These are phyloP conservation scores for Metschnikowia rubicola DNA, from an alignment of 805 yeast species.

Conservation along the genomic window DNA sequence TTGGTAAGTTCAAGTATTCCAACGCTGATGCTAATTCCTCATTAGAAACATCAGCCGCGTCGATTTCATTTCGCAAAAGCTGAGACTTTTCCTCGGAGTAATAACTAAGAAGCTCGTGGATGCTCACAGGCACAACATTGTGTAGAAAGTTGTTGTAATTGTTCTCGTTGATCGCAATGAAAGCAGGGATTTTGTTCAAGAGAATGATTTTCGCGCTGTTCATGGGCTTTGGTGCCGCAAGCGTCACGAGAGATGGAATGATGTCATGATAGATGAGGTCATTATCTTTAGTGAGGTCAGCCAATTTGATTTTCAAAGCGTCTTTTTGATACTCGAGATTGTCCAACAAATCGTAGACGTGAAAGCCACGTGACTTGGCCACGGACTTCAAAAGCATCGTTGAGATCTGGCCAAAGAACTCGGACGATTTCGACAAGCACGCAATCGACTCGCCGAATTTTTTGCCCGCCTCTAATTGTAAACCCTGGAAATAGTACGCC, in stretches of 20 bases:
- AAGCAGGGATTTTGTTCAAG: slow-evolving; percentile 45
- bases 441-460: slow-evolving; percentile 80
- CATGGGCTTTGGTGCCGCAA: slow-evolving; percentile 65
- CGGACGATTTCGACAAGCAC: slow-evolving; percentile 49
- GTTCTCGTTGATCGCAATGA: slow-evolving; percentile 36
- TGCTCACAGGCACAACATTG: slow-evolving; percentile 78
- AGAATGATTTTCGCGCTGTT: slow-evolving; percentile 64
- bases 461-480: slow-evolving; percentile 48
- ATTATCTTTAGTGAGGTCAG: slow-evolving; percentile 69
- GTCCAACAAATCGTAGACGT: slow-evolving; percentile 37
- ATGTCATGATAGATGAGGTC: slow-evolving; percentile 83
- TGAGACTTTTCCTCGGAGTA: slow-evolving; percentile 89
- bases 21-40: slow-evolving; percentile 75
- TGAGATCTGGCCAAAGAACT: slow-evolving; percentile 27
- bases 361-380: slow-evolving; percentile 20
- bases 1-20: slow-evolving; percentile 77
- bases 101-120: slow-evolving; percentile 81
- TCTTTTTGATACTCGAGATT: slow-evolving; percentile 41
- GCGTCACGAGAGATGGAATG: slow-evolving; percentile 57
- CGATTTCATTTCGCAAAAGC: slow-evolving; percentile 68
- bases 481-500: slow-evolving; percentile 57
- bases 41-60: slow-evolving; percentile 70
- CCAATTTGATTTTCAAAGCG: slow-evolving; percentile 34
- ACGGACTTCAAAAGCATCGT: not conserved
- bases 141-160: slow-evolving; percentile 57